Evolutionary conservation across 768 basidiomycete species (phyloP).

Genomic region (Termitomyces sp.): DNA sequence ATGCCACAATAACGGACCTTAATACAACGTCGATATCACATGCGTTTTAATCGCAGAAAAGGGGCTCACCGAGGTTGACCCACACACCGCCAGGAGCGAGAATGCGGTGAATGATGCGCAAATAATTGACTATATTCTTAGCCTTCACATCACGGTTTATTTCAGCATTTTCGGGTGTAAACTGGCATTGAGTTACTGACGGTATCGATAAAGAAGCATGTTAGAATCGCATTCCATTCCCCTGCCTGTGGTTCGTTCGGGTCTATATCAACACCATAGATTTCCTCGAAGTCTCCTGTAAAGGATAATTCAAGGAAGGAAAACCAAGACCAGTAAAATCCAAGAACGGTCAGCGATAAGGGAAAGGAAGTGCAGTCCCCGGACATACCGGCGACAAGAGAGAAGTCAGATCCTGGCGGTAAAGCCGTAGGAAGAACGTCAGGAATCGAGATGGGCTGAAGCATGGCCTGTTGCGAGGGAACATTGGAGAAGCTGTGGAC

Average conservation of each 20-base stretch:
- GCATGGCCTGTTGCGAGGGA: conserved; percentile 49
- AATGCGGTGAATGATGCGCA: conserved; percentile 79
- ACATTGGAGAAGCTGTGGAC: conserved; percentile 91
- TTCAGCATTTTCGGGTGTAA: neutral
- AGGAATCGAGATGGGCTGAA: conserved; percentile 69
- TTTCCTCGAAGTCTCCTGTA: conserved; percentile 87
- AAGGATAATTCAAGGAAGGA: neutral
- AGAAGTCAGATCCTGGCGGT: conserved; percentile 62
- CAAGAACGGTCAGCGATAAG: neutral
- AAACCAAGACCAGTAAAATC: no score
- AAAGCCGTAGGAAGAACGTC: conserved; percentile 79
- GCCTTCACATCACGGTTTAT: conserved; percentile 41
- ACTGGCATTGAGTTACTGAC: conserved; percentile 33
- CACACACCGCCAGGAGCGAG: conserved; percentile 85
- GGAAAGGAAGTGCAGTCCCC: neutral
- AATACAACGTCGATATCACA: neutral
- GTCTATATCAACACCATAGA: conserved; percentile 62
- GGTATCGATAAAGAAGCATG: conserved; percentile 97
- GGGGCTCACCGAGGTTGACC: conserved; percentile 73
- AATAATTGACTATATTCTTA: conserved; percentile 87
- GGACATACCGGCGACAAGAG: conserved; percentile 73
- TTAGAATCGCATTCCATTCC: conserved; percentile 84
- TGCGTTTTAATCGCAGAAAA: neutral
- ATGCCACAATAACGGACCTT: conserved; percentile 95
- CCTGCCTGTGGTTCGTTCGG: conserved; percentile 65